Percentiles rank a stretch among this genome's conserved stretches.
Evolutionary conservation across 495 filamentous ascomycete species (phyloP).

Genomic region (Peziza echinospora): DNA sequence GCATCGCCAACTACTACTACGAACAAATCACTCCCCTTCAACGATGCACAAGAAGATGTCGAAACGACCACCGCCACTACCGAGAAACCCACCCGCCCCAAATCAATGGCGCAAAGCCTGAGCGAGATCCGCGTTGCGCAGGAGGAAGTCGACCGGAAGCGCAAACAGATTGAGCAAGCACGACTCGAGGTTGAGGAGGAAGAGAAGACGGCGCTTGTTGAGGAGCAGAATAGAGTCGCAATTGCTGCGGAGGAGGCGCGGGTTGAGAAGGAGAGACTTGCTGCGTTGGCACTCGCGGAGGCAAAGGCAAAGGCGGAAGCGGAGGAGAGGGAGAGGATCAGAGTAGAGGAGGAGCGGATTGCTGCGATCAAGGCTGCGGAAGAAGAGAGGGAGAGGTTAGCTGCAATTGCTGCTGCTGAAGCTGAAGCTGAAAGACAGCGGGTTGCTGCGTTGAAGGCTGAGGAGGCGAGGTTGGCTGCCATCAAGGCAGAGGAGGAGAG

Average conservation of each 20-base stretch:
- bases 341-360: not conserved
- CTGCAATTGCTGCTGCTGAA: not conserved
- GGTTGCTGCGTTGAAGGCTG: not conserved
- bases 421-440: not conserved
- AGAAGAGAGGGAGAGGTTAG: not conserved
- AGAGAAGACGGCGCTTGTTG: too few species aligned
- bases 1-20: too few species aligned
- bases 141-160: too few species aligned
- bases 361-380: not conserved
- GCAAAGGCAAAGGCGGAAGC: too few species aligned
- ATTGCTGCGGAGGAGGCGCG: not conserved
- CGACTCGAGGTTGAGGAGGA: too few species aligned
- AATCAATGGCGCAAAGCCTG: too few species aligned
- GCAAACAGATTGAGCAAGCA: too few species aligned
- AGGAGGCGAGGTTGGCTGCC: not conserved
- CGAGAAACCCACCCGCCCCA: too few species aligned
- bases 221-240: conserved; percentile 1
- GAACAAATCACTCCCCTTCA: too few species aligned
- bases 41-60: not conserved
- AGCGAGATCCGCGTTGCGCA: too few species aligned
- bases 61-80: too few species aligned
- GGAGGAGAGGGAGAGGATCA: not conserved
- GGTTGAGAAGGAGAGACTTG: conserved; percentile 1
- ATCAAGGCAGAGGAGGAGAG: not conserved
- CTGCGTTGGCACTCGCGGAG: too few species aligned